A percentile compares a stretch with the other conserved stretches of the same genome.
These are phyloP conservation scores for Adansonia digitata DNA, from an alignment of 345 rosid species.

Conservation along the genomic window DNA sequence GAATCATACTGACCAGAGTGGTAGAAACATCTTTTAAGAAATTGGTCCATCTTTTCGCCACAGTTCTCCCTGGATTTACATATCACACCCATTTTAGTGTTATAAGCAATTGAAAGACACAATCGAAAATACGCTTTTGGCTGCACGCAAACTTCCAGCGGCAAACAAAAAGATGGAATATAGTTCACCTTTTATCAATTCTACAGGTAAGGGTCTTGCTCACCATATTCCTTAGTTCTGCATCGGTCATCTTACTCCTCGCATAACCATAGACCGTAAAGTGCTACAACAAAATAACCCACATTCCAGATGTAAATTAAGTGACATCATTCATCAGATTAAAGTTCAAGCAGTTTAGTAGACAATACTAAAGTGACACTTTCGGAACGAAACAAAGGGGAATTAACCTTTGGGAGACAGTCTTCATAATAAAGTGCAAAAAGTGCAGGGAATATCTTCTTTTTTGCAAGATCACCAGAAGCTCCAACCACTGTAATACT, in stretches of 20 bases:
- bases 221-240: conserved; percentile 85
- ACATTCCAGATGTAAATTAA: background rate
- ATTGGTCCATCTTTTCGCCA: conserved; percentile 86
- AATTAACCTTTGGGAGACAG: conserved; percentile 80
- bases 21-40: conserved; percentile 93
- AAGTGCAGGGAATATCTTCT: conserved; percentile 98
- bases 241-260: conserved; percentile 95
- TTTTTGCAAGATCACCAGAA: conserved; percentile 99
- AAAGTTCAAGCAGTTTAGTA: background rate
- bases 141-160: background rate
- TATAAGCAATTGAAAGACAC: conserved; percentile 12
- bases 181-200: conserved; percentile 79
- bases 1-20: conserved; percentile 98
- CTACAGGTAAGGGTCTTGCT: conserved; percentile 97
- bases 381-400: background rate
- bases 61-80: conserved; percentile 72
- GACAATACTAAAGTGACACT: background rate
- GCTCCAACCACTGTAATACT: conserved; percentile 96
- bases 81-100: background rate
- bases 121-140: background rate
- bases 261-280: conserved; percentile 92
- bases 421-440: conserved; percentile 95
- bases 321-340: background rate
- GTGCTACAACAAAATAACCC: conserved; percentile 50
- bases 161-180: background rate